Base-by-base conservation (phyloP, 371 early-diverging fungal genomes). In the Funneliformis caledonium region DNA sequence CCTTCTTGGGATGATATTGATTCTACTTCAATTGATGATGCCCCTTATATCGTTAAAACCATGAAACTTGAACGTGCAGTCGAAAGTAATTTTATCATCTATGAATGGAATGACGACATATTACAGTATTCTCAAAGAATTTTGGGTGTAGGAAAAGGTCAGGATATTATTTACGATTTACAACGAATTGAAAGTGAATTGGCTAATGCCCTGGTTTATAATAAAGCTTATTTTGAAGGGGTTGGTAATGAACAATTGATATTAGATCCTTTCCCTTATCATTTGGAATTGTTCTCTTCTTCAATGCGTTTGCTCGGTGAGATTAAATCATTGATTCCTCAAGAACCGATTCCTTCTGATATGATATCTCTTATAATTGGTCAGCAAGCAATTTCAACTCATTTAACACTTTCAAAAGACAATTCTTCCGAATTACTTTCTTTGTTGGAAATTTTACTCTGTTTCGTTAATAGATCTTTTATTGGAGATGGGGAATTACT, bases 241-340 rank as follows among this genome's bases (percentile, higher is more conserved):
- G 65, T 48, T 45, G 26, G 65, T 62, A 52, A 81, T 7, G 61
- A 77, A 70, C 47, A 78, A 42, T 56, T 80, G 43, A 47, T 56
- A 45, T 50, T 80, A 14, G 80, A 80, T 8, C 26, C 82, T 31
- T 76, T 81, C 43, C 68, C 68, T 10, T 81, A 78, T 62, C 81
- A 78, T n/a, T 47, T 76, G 68, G 81, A 81, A 61, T 59, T 81
- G 37, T 78, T 81, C 16, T 52, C 64, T 33, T 69, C 33, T 26
- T 70, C 59, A 7, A 65, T 48, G 43, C 68, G 43, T 33, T 47
- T 81, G 9, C 37, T 78, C 9, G 60, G 61, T 16, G 69, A 76
- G 4, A 76, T 81, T n/a, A 78, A 81, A 60, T 19, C 19, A 26
- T 33, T 68, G 47, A 78, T 81, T n/a, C 81, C 81, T 33, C 81